Evolutionary conservation across 108 stramenopile species (phyloP).

Genomic region (Mediolabrus comicus): DNA sequence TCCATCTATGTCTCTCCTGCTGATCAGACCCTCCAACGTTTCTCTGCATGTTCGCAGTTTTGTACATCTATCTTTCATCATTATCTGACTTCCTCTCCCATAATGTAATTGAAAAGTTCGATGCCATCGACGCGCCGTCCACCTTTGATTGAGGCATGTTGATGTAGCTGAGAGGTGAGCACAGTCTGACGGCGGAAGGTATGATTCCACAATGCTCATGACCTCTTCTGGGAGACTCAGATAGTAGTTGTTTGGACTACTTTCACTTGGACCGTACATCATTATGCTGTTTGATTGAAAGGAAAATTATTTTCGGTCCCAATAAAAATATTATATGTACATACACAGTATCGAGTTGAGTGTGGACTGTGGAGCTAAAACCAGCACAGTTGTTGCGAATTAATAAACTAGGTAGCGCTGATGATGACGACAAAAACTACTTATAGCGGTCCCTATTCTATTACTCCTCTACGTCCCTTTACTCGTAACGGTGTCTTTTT

Average conservation of each 20-base stretch:
- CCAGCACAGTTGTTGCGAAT: too few species aligned
- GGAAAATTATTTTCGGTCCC: too few species aligned
- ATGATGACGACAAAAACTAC: too few species aligned
- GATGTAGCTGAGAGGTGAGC: constrained; percentile 30
- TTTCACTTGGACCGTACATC: too few species aligned
- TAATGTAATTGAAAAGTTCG: constrained; percentile 24
- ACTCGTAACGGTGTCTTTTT: too few species aligned
- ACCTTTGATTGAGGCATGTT: constrained; percentile 12
- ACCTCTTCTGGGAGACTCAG: constrained; percentile 4
- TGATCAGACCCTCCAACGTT: neutral
- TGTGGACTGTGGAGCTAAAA: too few species aligned
- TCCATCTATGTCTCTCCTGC: neutral
- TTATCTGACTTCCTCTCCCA: neutral
- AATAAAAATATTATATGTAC: too few species aligned
- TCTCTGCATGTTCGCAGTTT: neutral
- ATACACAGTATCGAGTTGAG: too few species aligned
- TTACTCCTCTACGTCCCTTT: too few species aligned
- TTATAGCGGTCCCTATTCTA: too few species aligned
- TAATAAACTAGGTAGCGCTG: too few species aligned
- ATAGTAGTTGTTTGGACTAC: neutral
- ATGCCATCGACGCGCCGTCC: constrained; percentile 33
- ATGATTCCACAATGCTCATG: constrained; percentile 18
- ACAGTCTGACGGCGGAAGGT: constrained; percentile 31
- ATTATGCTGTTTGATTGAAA: neutral
- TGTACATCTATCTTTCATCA: neutral